Evolutionary conservation across 2,329 filamentous ascomycete species (phyloP).

Genomic region (Akanthomyces lecanii): DNA sequence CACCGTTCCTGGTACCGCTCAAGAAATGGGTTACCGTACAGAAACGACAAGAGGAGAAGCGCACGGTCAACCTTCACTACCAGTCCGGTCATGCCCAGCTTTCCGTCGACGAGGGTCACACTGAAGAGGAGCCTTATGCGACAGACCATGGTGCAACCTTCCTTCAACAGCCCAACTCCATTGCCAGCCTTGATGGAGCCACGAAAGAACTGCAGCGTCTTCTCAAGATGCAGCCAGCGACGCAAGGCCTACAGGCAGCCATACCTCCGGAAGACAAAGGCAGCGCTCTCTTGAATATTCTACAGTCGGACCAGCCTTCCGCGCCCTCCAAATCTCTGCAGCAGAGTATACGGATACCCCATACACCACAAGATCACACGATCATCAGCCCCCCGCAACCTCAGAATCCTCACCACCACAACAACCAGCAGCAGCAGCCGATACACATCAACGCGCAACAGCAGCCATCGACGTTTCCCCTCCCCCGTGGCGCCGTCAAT

Average conservation of each 20-base stretch:
- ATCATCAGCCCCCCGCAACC: slow-evolving; percentile 48
- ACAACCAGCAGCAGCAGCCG: slow-evolving; percentile 41
- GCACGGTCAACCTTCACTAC: slow-evolving; percentile 38
- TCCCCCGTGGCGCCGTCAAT: neutral
- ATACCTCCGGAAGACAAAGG: slow-evolving; percentile 39
- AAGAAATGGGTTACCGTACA: slow-evolving; percentile 90
- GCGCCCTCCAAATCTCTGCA: slow-evolving; percentile 20
- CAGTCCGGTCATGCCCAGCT: slow-evolving; percentile 39
- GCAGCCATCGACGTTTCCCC: slow-evolving; percentile 30
- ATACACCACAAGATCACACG: slow-evolving; percentile 53
- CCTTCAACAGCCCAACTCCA: slow-evolving; percentile 30
- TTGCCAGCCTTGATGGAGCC: slow-evolving; percentile 47
- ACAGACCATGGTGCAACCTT: slow-evolving; percentile 23
- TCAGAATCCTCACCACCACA: slow-evolving; percentile 53
- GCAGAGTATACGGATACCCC: slow-evolving; percentile 32
- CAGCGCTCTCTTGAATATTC: slow-evolving; percentile 49
- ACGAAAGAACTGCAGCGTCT: slow-evolving; percentile 51
- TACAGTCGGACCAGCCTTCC: slow-evolving; percentile 36
- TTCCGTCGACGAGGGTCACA: slow-evolving; percentile 50
- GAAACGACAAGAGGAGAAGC: slow-evolving; percentile 63
- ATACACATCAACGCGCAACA: slow-evolving; percentile 25
- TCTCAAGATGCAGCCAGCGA: slow-evolving; percentile 51
- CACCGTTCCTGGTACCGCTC: slow-evolving; percentile 79
- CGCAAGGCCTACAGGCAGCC: slow-evolving; percentile 41
- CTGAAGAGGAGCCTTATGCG: slow-evolving; percentile 57